Evolutionary conservation across 2,329 filamentous ascomycete genomes (phyloP), one percentile per base, ranked within the genome.

Genomic region (Phyllosticta citribraziliensis): DNA sequence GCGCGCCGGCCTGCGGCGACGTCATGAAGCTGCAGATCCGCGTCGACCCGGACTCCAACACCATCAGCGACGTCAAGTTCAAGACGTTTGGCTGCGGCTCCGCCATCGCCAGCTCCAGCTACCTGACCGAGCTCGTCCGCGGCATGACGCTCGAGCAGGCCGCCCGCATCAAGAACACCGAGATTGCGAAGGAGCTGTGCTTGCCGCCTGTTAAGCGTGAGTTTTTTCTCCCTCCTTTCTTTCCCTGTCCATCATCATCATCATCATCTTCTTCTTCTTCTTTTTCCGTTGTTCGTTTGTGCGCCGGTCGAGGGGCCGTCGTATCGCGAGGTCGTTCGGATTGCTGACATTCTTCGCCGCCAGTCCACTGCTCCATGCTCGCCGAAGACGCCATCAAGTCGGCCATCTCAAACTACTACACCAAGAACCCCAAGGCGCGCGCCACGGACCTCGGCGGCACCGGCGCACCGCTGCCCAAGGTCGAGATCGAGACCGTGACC

Each of bases 131-230:
- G 77, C 80, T 99, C 63, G 92, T 99, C 65, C 85, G 91, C 65
- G 94, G 94, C 64, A 99, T 97, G 93, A 96, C 88, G 14, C 78
- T 99, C 66, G 94, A 99, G 69, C 91, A 99, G 74, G 94, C 95
- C 35, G 86, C 87, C 60, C 88, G 88, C 78, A 89, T 99, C 69
- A 88, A 91, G 79, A 99, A 99, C 78, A 96, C 93, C 3, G 92
- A 99, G 78, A 99, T 99, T 72, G 94, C 94, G 47, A 95, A 96
- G 81, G 95, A 99, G 78, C 81, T 97, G 62, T 94, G 90, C 72
- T 77, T 94, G 70, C 91, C 90, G 40, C 90, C 91, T 64, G 90
- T 96, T 57, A 96, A 95, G 79, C 77, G 89, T 91, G 79, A 76
- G 87, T 84, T 55, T 27, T 47, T 24, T 53, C 33, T 59, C 19